A percentile compares a stretch with the other conserved stretches of the same genome.
Evolutionary conservation across 2,329 filamentous ascomycete genomes (phyloP).

Genomic region (Nemania serpens): DNA sequence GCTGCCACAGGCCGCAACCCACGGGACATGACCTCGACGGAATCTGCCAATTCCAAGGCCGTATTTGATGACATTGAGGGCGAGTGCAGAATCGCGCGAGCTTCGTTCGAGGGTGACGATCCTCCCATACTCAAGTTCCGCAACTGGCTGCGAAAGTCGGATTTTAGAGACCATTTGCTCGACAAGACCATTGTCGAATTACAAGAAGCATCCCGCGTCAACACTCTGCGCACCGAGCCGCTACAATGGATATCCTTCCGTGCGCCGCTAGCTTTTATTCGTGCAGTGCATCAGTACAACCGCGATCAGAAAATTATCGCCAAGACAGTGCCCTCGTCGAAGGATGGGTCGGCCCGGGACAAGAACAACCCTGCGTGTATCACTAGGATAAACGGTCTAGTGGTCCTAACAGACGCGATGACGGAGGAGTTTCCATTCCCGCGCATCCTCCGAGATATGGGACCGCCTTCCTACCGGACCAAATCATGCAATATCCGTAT

Average conservation of each 20-base stretch:
- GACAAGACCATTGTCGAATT: conserved; percentile 1
- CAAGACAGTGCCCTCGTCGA: too few relatives aligned
- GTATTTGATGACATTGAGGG: conserved; percentile 16
- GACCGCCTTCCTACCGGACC: conserved; percentile 13
- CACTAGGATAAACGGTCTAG: conserved; percentile 10
- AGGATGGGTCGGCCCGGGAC: not conserved
- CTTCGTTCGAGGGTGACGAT: conserved; percentile 4
- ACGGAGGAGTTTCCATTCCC: conserved; percentile 29
- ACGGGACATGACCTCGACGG: not conserved
- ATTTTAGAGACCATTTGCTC: conserved; percentile 7
- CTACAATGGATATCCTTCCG: conserved; percentile 14
- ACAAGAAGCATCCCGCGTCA: not conserved
- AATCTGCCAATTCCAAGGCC: not conserved
- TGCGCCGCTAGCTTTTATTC: conserved; percentile 23
- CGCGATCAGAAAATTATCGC: not conserved
- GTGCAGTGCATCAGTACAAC: conserved; percentile 27
- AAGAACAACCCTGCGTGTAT: conserved; percentile 1
- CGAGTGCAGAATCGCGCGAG: conserved; percentile 6
- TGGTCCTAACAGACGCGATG: conserved; percentile 13
- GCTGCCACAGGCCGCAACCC: not conserved
- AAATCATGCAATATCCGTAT: conserved; percentile 25
- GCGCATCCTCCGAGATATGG: conserved; percentile 17
- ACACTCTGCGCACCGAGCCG: not conserved
- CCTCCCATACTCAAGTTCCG: conserved; percentile 12
- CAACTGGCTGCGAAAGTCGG: conserved; percentile 15